Evolutionary conservation across 306 rosid species (phyloP), one percentile per base, ranked within the genome.

Genomic region (Urtica urens): DNA sequence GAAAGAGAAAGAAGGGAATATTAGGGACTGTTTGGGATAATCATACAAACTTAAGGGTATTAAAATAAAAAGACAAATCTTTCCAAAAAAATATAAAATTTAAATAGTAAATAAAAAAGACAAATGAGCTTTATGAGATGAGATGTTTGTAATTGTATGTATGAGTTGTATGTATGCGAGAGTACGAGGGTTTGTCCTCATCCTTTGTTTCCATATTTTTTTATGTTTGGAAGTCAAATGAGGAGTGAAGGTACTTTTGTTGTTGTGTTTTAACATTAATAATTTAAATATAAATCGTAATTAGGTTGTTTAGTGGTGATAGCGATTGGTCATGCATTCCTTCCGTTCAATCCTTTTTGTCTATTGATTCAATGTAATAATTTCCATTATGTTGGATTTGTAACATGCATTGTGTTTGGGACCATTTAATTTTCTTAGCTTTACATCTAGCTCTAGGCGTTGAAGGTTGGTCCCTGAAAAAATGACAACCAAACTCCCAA

Each of bases 221-320:
- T 19, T 55, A 34, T 70, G 24, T 6, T 60, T 30, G 64, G 29
- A 58, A 58, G 76, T 76, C 85, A 79, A 73, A 64, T 55, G 41
- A 55, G 35, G 56, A 45, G 57, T 43, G 54, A 64, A 59, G n/a
- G 51, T 50, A 65, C 26, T 65, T 56, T 46, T 38, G 59, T 47
- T 10, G 53, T 37, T 46, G 7, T 43, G 49, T 38, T 44, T 55
- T 35, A 57, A 19, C 51, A 2, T 10, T 35, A 24, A 6, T 11
- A 1, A 3, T 2, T 27, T 15, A 18, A 3, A 21, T 23, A 4
- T 28, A n/a, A 20, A 24, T n/a, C n/a, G n/a, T n/a, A 28, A 31
- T 25, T 43, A 18, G n/a, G 34, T 43, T 25, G n/a, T 25, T 54
- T 27, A 52, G 19, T 42, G 31, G 4, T 43, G 51, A 28, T 43